Evolutionary conservation across 352 stramenopile genomes (phyloP), one percentile per base, ranked within the genome.

Genomic region (Globisporangium okanoganense): DNA sequence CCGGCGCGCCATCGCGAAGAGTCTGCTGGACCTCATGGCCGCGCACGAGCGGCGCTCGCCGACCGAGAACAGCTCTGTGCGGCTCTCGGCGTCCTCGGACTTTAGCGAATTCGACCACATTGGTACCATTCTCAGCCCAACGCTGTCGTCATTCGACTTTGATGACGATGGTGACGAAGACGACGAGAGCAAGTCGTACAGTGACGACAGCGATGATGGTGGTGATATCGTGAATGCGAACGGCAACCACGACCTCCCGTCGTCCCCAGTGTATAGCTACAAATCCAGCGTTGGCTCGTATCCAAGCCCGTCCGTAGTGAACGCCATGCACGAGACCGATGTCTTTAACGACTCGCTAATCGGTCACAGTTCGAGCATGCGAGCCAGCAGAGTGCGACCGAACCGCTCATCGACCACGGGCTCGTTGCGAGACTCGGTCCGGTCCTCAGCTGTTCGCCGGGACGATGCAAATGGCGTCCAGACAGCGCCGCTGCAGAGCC

Each of bases 61-160:
- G 16, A 65, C 48, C 20, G 43, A 63, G n/a, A 68, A 24, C 18
- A 64, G 62, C 7, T 27, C 48, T 2, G 29, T 50, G 22, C 62
- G 73, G 27, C 71, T 35, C 24, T 52, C 64, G 44, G 72, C 77
- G 41, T 86, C 76, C 20, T 83, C 75, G 8, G 58, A 64, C 5
- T 79, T 78, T 31, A 87, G 77, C 67, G 78, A 69, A 24, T 47
- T 64, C 8, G 71, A 90, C 61, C 76, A 88, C 47, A 79, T 86
- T 24, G 79, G 73, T 3, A 79, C 70, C 55, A 64, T 95, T 36
- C 65, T 95, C 52, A 95, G 83, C 64, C 85, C 85, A 49, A 93
- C 85, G 47, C 69, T 95, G 20, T 90, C 83, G 40, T 93, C 85
- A 2, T 95, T 95, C 50, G 85, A 95, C 66, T 88, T 95, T 74